Percentiles rank a stretch among this genome's conserved stretches.
phyloP scores from a whole-genome alignment of 495 filamentous ascomycete species.

The Penicillium bialowiezense region DNA sequence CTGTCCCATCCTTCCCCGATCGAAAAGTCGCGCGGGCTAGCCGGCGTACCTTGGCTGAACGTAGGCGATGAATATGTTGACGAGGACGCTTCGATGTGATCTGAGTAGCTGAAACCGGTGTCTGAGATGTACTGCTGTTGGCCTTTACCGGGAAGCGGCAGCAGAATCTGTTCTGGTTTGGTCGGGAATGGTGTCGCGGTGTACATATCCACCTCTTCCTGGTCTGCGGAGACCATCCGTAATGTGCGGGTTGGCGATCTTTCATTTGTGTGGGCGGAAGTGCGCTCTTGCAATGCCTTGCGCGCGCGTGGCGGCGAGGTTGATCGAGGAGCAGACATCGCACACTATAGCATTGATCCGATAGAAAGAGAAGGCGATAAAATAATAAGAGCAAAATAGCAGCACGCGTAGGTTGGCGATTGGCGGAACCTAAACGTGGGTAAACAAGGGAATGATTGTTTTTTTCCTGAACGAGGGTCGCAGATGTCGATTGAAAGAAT shows the following conservation, averaged over 20 bases:
- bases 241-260: slow-evolving; percentile 34
- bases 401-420: not conserved
- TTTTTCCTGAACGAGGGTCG: slow-evolving; percentile 18
- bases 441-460: slow-evolving; percentile 5
- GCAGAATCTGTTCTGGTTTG: slow-evolving; percentile 50
- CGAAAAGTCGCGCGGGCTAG: slow-evolving; percentile 32
- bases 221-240: slow-evolving; percentile 30
- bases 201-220: slow-evolving; percentile 42
- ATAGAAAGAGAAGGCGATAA: slow-evolving; percentile 4
- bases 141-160: slow-evolving; percentile 46
- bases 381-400: not conserved
- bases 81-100: slow-evolving; percentile 14
- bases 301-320: slow-evolving; percentile 38
- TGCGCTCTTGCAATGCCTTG: slow-evolving; percentile 51
- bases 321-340: slow-evolving; percentile 35
- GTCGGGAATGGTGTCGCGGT: slow-evolving; percentile 49
- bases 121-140: slow-evolving; percentile 37
- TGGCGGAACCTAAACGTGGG: slow-evolving; percentile 10
- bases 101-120: slow-evolving; percentile 28
- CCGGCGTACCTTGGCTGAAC: slow-evolving; percentile 24
- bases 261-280: slow-evolving; percentile 50
- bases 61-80: slow-evolving; percentile 29
- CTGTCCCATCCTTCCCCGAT: slow-evolving; percentile 38
- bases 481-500: slow-evolving; percentile 28
- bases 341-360: slow-evolving; percentile 33